Evolutionary conservation across 139 green algal species (phyloP).

Genomic region (Chlorella sorokiniana): DNA sequence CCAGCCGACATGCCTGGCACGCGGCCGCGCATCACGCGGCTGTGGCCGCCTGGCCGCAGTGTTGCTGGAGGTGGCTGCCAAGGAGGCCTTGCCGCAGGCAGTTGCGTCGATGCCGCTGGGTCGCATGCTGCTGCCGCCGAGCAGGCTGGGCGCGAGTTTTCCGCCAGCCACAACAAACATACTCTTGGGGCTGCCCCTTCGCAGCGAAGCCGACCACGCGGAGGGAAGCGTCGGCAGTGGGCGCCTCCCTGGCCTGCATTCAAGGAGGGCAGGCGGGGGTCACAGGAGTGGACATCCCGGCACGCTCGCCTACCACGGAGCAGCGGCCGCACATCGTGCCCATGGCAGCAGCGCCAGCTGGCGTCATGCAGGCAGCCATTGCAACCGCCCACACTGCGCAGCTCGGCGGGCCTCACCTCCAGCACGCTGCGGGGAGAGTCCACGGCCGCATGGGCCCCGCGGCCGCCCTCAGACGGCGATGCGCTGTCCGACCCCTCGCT

Average conservation of each 20-base stretch:
- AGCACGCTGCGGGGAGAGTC: not conserved
- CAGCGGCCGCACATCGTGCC: too few relatives aligned
- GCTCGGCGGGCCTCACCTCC: not conserved
- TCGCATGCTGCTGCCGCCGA: not conserved
- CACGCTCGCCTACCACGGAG: too few relatives aligned
- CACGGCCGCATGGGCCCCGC: not conserved
- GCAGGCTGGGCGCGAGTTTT: not conserved
- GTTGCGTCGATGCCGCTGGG: not conserved
- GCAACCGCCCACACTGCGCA: too few relatives aligned
- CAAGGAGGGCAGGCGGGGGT: too few relatives aligned
- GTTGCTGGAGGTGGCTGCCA: not conserved
- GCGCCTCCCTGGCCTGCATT: too few relatives aligned
- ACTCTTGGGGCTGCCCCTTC: not conserved
- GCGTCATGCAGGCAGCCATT: too few relatives aligned
- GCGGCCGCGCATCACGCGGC: not conserved
- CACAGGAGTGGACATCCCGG: too few relatives aligned
- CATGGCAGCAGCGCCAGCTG: too few relatives aligned
- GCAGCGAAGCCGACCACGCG: not conserved
- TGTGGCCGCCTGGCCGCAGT: not conserved
- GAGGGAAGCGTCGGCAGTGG: too few relatives aligned
- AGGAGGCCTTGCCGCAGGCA: not conserved
- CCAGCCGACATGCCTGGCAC: not conserved
- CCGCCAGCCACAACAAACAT: not conserved
- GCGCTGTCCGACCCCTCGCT: too few relatives aligned
- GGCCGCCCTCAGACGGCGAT: too few relatives aligned